Conservation (phyloP, 2,329 filamentous ascomycete genomes). For the Trichoderma lentiforme region DNA sequence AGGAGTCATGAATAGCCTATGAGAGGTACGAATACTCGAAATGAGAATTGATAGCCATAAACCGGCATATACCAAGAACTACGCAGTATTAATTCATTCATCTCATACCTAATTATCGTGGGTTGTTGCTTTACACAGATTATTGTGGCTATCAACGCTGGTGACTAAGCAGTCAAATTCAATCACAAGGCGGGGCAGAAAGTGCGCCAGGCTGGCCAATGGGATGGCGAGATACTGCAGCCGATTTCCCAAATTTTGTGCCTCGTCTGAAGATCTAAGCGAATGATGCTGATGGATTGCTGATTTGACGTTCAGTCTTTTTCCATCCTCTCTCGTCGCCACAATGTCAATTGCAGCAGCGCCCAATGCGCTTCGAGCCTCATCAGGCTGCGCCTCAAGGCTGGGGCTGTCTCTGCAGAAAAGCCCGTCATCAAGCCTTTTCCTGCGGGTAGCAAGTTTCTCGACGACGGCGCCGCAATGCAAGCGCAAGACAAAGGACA, state of each 20-base stretch:
- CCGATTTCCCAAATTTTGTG: slow-evolving; percentile 18
- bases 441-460: slow-evolving; percentile 36
- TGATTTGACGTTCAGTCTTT: not conserved
- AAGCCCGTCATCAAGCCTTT: not conserved
- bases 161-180: slow-evolving; percentile 11
- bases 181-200: not conserved
- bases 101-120: not conserved
- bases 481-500: slow-evolving; percentile 60
- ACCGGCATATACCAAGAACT: not conserved
- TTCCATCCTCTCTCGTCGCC: not conserved
- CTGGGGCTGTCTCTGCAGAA: slow-evolving; percentile 8
- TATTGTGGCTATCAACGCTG: not conserved
- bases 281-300: not conserved
- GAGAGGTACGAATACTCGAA: not conserved
- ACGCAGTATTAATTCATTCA: not conserved
- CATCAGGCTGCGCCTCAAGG: slow-evolving; percentile 25
- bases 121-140: not conserved
- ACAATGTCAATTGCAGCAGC: slow-evolving; percentile 29
- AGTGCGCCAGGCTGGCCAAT: slow-evolving; percentile 2
- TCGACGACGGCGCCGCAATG: slow-evolving; percentile 54
- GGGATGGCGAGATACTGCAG: not conserved
- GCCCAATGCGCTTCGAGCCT: slow-evolving; percentile 28
- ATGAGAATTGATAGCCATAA: not conserved
- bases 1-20: not conserved
- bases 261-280: slow-evolving; percentile 15